These are phyloP conservation scores for Simmondsia chinensis DNA, from an alignment of 148 eudicot genomes.

Conservation along the genomic window DNA sequence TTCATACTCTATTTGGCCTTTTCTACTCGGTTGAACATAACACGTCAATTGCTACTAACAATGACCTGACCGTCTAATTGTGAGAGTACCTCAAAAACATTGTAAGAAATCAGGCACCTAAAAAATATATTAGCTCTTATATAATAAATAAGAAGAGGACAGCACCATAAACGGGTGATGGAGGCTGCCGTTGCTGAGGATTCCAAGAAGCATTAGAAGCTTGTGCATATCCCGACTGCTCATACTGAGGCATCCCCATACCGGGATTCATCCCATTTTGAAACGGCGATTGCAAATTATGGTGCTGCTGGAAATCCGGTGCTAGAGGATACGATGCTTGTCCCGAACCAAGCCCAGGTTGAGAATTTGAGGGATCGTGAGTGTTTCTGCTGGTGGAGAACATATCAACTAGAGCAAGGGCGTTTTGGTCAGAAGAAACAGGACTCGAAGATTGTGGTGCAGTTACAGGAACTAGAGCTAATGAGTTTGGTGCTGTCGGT, in stretches of 20 bases:
- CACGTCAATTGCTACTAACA: too few species aligned
- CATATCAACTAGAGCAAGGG: slow-evolving; percentile 88
- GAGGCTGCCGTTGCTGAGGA: slow-evolving; percentile 65
- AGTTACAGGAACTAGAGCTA: slow-evolving; percentile 82
- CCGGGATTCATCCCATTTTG: slow-evolving; percentile 47
- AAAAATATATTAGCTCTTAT: too few species aligned
- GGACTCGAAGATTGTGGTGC: slow-evolving; percentile 64
- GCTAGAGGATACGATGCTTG: slow-evolving; percentile 40
- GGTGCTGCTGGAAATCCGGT: slow-evolving; percentile 62
- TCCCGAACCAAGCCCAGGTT: slow-evolving; percentile 26
- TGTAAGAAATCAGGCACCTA: too few species aligned
- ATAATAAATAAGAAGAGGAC: slow-evolving; percentile 10
- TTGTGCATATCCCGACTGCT: slow-evolving; percentile 45
- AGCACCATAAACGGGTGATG: slow-evolving; percentile 63
- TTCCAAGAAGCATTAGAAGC: slow-evolving; percentile 54
- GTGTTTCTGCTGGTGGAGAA: slow-evolving; percentile 36
- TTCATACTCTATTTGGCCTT: too few species aligned
- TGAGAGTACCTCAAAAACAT: too few species aligned
- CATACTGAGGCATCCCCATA: slow-evolving; percentile 39
- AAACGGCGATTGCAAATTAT: slow-evolving; percentile 38
- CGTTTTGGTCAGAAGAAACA: slow-evolving; percentile 51
- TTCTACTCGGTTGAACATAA: too few species aligned
- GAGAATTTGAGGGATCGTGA: slow-evolving; percentile 20
- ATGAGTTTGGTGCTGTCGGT: slow-evolving; percentile 39
- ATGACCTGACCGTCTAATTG: too few species aligned